A percentile compares a stretch with the other conserved stretches of the same genome.
These are phyloP conservation scores for Metarhizium sp. DNA, from an alignment of 2,329 filamentous ascomycete genomes.

Conservation along the genomic window DNA sequence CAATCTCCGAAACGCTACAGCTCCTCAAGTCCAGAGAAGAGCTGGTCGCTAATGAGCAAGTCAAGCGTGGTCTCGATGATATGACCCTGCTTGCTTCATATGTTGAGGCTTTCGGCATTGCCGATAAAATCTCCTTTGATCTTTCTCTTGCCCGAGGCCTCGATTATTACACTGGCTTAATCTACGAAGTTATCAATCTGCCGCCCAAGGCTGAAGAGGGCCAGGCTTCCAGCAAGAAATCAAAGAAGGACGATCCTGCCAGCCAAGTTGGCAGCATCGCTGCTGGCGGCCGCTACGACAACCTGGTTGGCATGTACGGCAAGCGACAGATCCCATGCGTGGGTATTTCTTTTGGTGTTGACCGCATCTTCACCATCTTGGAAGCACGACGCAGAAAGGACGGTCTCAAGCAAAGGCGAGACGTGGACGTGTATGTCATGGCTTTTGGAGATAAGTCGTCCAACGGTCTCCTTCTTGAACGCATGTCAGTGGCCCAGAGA, in stretches of 20 bases:
- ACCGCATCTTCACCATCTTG: constrained; percentile 89
- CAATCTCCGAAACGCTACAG: constrained; percentile 58
- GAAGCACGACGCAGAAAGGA: constrained; percentile 64
- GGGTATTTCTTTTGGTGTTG: constrained; percentile 80
- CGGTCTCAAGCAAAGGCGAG: constrained; percentile 52
- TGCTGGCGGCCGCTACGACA: constrained; percentile 85
- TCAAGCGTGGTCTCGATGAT: constrained; percentile 72
- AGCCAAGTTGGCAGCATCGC: constrained; percentile 73
- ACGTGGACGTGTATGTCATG: constrained; percentile 82
- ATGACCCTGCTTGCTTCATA: constrained; percentile 76
- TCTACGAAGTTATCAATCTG: constrained; percentile 82
- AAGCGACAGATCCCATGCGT: constrained; percentile 64
- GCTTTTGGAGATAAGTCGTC: constrained; percentile 84
- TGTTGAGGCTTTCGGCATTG: constrained; percentile 64
- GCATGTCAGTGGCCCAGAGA: constrained; percentile 66
- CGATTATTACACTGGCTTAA: constrained; percentile 88
- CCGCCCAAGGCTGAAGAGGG: constrained; percentile 18
- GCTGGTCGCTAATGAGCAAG: constrained; percentile 61
- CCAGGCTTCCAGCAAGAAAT: constrained; percentile 30
- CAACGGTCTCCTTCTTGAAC: constrained; percentile 69
- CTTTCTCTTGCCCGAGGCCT: constrained; percentile 81
- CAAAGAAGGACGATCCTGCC: constrained; percentile 43
- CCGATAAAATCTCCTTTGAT: constrained; percentile 76
- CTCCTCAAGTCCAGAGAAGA: constrained; percentile 58
- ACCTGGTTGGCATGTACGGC: constrained; percentile 89